Evolutionary conservation across 2,329 filamentous ascomycete genomes (phyloP), one percentile per base, ranked within the genome.

Genomic region (Dendrostoma leiphaemia): DNA sequence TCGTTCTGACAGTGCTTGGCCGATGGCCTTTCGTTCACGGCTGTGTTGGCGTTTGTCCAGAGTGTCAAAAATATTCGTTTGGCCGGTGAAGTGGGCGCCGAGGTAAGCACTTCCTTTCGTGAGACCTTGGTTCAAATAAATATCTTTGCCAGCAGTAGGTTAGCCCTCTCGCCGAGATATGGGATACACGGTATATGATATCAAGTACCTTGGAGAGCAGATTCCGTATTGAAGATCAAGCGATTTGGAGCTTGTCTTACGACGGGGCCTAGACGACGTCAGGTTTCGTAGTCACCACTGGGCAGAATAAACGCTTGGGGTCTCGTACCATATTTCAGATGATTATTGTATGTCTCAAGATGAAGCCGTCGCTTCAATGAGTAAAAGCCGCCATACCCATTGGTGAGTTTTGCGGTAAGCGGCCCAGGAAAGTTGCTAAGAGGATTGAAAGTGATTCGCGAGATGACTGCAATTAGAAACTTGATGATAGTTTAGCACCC

Each of bases 271-370:
- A 5, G 4, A 6, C 6, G 29, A 35, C 5, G 17, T 34, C 29
- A 32, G 21, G 6, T 9, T 23, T 9, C 6, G 29, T 32, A 9
- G 29, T 47, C 28, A 21, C 21, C 5, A 47, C 2, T n/a, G 6
- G 21, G 26, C 29, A 47, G n/a, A 47, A 34, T 23, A 13, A 15
- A 19, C 13, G 2, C 19, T n/a, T n/a, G n/a, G n/a, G n/a, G n/a
- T n/a, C n/a, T n/a, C n/a, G n/a, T n/a, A 49, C 35, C 47, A 37
- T 49, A 49, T 28, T 40, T 49, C 9, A 29, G 3, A 40, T 49
- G 47, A 26, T 49, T 37, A 12, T 40, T 12, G 24, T 38, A 49
- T 19, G 47, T 40, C 21, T 17, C 13, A n/a, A 49, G 47, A 21
- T 49, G 47, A 31, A 49, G 15, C 24, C 35, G 24, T 26, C 23